These are phyloP conservation scores for Elsinoe australis DNA, from an alignment of 2,329 filamentous ascomycete genomes.

Conservation along the genomic window DNA sequence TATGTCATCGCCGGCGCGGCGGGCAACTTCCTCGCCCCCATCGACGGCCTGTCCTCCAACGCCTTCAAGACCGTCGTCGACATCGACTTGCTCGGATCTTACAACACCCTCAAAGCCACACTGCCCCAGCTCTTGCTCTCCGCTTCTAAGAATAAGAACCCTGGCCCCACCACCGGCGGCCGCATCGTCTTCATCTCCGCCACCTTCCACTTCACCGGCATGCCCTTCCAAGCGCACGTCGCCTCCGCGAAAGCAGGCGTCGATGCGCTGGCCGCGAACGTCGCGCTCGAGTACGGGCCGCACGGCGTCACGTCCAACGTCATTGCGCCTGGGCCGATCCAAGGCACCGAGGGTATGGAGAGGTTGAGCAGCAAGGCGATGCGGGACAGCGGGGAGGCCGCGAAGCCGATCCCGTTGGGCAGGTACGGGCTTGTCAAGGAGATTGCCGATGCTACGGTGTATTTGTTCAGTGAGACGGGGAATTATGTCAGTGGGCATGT, in stretches of 20 bases:
- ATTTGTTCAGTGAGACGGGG: conserved; percentile 74
- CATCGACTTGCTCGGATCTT: conserved; percentile 89
- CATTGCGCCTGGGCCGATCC: conserved; percentile 80
- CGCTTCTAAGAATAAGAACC: conserved; percentile 48
- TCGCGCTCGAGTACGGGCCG: conserved; percentile 85
- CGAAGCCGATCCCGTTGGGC: conserved; percentile 58
- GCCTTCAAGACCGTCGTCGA: conserved; percentile 95
- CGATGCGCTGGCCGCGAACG: conserved; percentile 70
- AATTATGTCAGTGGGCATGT: conserved; percentile 79
- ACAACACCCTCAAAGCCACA: conserved; percentile 89
- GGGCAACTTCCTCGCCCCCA: conserved; percentile 87
- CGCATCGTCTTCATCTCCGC: conserved; percentile 86
- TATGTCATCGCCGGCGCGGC: conserved; percentile 92
- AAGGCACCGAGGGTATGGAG: conserved; percentile 61
- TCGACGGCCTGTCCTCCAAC: conserved; percentile 73
- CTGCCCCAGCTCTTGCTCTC: conserved; percentile 72
- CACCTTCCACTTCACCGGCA: conserved; percentile 82
- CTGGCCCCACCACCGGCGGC: conserved; percentile 55
- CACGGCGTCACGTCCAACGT: conserved; percentile 80
- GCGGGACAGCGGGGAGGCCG: conserved; percentile 9
- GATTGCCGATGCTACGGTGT: conserved; percentile 88
- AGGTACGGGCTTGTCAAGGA: conserved; percentile 74
- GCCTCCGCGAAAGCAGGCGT: conserved; percentile 84
- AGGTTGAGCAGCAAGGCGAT: conserved; percentile 27
- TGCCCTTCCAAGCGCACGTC: conserved; percentile 83